Evolutionary conservation across 805 yeast species (phyloP).

Genomic region (Teunomyces aglyptinius): DNA sequence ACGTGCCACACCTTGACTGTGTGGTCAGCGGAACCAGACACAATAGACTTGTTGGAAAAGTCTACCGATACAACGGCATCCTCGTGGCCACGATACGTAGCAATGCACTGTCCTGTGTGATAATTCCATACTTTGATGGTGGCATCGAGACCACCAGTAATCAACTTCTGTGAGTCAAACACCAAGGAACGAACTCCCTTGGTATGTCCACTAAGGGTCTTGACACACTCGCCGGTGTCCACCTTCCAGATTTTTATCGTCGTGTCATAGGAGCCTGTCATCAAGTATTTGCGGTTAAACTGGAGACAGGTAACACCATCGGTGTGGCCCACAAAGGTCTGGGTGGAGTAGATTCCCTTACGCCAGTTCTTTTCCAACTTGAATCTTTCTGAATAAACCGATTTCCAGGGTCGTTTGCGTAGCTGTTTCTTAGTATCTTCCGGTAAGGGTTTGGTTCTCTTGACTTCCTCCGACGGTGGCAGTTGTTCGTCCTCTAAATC

Average conservation of each 20-base stretch:
- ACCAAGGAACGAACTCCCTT: constrained; percentile 82
- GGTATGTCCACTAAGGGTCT: constrained; percentile 84
- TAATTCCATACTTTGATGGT: constrained; percentile 96
- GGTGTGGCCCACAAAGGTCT: constrained; percentile 73
- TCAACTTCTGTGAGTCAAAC: constrained; percentile 85
- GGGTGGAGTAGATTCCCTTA: constrained; percentile 65
- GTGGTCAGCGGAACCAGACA: constrained; percentile 89
- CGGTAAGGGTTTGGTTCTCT: constrained; percentile 5
- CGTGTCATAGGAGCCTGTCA: constrained; percentile 91
- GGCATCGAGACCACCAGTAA: constrained; percentile 88
- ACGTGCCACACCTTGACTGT: constrained; percentile 97
- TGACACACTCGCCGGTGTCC: constrained; percentile 68
- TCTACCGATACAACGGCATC: constrained; percentile 85
- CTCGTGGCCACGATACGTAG: constrained; percentile 90
- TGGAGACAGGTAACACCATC: constrained; percentile 89
- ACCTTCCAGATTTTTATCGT: constrained; percentile 93
- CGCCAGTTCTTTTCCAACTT: constrained; percentile 95
- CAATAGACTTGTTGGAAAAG: constrained; percentile 74
- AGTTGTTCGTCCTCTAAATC: constrained; percentile 11
- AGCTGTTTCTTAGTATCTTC: constrained; percentile 8
- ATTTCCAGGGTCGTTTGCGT: constrained; percentile 83
- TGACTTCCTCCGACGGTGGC: constrained; percentile 7
- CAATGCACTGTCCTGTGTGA: constrained; percentile 88
- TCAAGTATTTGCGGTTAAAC: constrained; percentile 69
- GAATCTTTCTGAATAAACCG: constrained; percentile 86